Conservation (phyloP, 225 moss, liverwort and hornwort species). For the Polytrichum formosum region DNA sequence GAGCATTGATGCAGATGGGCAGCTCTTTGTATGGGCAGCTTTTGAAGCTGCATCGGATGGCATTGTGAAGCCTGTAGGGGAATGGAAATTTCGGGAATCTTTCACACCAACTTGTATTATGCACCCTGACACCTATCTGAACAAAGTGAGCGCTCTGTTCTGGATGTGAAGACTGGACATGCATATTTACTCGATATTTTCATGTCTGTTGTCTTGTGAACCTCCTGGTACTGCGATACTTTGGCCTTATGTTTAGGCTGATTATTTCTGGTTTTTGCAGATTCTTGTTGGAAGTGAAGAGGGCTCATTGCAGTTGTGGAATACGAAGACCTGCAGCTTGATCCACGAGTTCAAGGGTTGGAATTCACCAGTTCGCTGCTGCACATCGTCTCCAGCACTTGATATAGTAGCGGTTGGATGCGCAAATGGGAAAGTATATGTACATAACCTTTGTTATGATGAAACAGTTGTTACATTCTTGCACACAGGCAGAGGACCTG, state of each 20-base stretch:
- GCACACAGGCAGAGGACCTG: constrained; percentile 72
- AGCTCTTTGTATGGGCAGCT: constrained; percentile 63
- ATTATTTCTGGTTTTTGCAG: constrained; percentile 17
- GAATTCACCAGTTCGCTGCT: constrained; percentile 66
- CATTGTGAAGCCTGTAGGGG: constrained; percentile 48
- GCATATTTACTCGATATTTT: background rate
- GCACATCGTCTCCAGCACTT: constrained; percentile 80
- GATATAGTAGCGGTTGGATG: constrained; percentile 82
- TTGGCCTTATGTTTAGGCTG: too few species aligned
- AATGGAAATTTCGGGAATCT: constrained; percentile 72
- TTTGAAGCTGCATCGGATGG: constrained; percentile 16
- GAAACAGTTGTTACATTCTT: constrained; percentile 79
- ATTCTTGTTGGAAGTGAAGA: constrained; percentile 85
- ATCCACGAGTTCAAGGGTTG: constrained; percentile 84
- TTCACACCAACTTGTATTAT: constrained; percentile 93
- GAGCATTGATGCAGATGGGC: constrained; percentile 71
- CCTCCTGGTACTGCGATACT: background rate
- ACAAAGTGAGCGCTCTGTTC: constrained; percentile 46
- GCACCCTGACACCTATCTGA: constrained; percentile 96
- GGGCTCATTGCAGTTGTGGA: constrained; percentile 87
- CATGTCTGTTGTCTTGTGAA: background rate
- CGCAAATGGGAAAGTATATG: constrained; percentile 69
- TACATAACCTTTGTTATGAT: constrained; percentile 83
- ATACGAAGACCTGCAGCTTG: constrained; percentile 67
- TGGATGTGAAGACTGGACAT: background rate